A percentile compares a stretch with the other conserved stretches of the same genome.
Conservation (phyloP, 768 basidiomycete species). For the Hypholoma sublateritium region DNA sequence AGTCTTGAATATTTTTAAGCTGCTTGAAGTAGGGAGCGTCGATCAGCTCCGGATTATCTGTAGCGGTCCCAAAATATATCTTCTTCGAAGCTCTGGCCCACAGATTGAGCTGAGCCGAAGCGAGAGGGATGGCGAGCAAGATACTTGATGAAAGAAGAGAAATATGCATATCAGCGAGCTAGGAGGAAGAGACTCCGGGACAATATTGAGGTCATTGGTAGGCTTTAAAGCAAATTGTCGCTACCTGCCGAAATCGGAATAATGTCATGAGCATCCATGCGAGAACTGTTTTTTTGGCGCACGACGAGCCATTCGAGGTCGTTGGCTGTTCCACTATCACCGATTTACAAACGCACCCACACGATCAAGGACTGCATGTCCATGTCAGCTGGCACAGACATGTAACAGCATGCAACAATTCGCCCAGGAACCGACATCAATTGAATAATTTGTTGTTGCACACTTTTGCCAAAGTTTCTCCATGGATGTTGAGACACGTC, state of each 20-base stretch:
- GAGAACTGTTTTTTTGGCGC: too few species aligned
- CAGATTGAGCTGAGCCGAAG: constrained; percentile 16
- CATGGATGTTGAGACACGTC: not conserved
- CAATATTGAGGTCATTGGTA: too few species aligned
- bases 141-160: constrained; percentile 1
- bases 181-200: not conserved
- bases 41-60: constrained; percentile 45
- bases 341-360: not conserved
- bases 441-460: too few species aligned
- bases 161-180: constrained; percentile 4
- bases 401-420: not conserved
- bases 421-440: too few species aligned
- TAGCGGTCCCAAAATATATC: constrained; percentile 48
- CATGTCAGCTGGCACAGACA: not conserved
- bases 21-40: constrained; percentile 39
- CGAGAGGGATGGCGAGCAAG: constrained; percentile 7
- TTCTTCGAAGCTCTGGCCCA: constrained; percentile 40
- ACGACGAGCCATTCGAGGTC: too few species aligned
- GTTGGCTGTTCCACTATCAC: not conserved
- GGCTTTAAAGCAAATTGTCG: too few species aligned
- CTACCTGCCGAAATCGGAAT: not conserved
- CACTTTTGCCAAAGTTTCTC: not conserved
- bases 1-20: constrained; percentile 36
- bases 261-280: not conserved
- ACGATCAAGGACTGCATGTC: not conserved